Conservation (phyloP, 306 rosid genomes). For the Cucurbita moschata region DNA sequence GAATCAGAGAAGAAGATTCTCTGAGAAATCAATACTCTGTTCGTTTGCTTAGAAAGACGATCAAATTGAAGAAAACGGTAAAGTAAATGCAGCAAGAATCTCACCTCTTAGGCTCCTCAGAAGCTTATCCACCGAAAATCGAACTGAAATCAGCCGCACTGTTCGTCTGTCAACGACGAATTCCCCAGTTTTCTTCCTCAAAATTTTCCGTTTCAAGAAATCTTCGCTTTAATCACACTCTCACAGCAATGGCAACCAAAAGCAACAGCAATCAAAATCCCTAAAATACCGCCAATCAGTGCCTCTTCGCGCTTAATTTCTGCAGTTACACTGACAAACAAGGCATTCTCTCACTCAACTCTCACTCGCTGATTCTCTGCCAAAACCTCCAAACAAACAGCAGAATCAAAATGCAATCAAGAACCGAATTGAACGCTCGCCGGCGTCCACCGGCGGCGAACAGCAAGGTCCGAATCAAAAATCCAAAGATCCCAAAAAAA, state of each 20-base stretch:
- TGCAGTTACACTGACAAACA: background rate
- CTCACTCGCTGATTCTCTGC: background rate
- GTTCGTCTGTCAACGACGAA: background rate
- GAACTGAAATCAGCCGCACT: background rate
- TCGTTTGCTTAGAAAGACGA: conserved; percentile 11
- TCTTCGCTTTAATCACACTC: background rate
- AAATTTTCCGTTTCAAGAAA: background rate
- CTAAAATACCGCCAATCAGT: background rate
- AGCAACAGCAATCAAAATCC: conserved; percentile 9
- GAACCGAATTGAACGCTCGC: background rate
- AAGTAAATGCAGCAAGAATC: background rate
- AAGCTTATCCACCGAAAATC: background rate
- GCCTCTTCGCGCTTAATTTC: conserved; percentile 1
- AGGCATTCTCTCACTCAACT: background rate
- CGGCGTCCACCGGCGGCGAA: conserved; percentile 6
- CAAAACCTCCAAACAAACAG: background rate
- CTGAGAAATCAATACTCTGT: conserved; percentile 12
- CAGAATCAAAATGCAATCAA: background rate
- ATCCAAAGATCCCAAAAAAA: background rate
- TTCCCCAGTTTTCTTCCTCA: too few relatives aligned
- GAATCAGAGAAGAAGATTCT: background rate
- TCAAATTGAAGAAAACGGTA: background rate
- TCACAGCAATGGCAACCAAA: background rate
- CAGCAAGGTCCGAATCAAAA: conserved; percentile 5
- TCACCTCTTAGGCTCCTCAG: background rate